Base-by-base conservation (phyloP, 2,329 filamentous ascomycete species). In the Trichoderma cornu-damae region DNA sequence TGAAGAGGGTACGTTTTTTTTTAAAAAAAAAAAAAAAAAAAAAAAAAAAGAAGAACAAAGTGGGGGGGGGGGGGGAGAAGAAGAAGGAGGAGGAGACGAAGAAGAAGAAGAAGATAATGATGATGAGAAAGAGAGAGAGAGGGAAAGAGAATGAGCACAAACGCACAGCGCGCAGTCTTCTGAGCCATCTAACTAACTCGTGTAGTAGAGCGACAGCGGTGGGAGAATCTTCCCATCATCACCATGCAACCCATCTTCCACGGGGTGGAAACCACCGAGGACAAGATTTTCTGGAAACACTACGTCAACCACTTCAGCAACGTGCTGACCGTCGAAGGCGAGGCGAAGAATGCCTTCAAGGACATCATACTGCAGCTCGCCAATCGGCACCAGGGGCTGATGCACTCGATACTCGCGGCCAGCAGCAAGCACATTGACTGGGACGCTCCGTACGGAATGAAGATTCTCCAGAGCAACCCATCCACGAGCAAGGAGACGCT, bases 391-490 rank as follows among this genome's bases (percentile, higher is more conserved):
- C 80, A 85, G 61, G 90, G 90, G 11, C 77, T 96, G 52, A 96
- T 96, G 90, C 91, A 96, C 69, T 94, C 90, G 9, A 84, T 96
- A 49, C 79, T 96, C 53, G 90, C 89, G 43, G 78, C 96, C 7
- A 89, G 90, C 35, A 89, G 89, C 64, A 90, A 86, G 60, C 90
- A 96, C 65, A 80, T 86, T 55, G 81, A 86, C 68, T 79, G 79
- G 60, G 76, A 79, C 4, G 80, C 81, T 0, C 77, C 81, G 0
- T 83, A 84, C 54, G 82, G 81, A 9, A 63, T 69, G 57, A 81
- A 80, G 46, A 66, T 85, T 4, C 70, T 86, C 5, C 71, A 71
- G 32, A 75, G 79, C 20, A 76, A 79, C 61, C 74, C 78, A 2
- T 72, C 73, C 34, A 77, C 81, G 8, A 77, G 69, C 38, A 67